These are phyloP conservation scores for Glycyrrhiza uralensis DNA, from an alignment of 306 rosid species.

Conservation along the genomic window DNA sequence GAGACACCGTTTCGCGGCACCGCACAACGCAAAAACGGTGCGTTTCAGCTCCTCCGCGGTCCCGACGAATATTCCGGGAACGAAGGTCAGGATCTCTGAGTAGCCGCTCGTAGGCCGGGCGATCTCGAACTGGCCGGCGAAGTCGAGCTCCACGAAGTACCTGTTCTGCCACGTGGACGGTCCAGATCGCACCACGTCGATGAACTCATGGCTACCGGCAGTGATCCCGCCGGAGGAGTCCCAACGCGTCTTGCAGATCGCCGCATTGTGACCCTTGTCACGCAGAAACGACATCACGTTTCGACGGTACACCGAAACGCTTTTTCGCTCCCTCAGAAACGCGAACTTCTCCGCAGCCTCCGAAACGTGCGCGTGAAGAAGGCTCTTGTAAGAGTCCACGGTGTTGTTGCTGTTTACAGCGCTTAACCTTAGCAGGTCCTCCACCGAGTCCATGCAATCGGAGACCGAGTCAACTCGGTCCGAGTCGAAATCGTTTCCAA, in stretches of 20 bases:
- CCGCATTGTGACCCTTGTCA: slow-evolving; percentile 66
- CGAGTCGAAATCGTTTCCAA: slow-evolving; percentile 34
- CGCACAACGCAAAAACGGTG: slow-evolving; percentile 48
- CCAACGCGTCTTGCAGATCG: slow-evolving; percentile 80
- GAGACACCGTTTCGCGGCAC: slow-evolving; percentile 55
- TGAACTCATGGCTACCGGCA: slow-evolving; percentile 63
- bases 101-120: slow-evolving; percentile 29
- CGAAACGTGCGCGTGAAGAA: slow-evolving; percentile 44
- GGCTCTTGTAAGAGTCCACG: slow-evolving; percentile 33
- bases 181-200: slow-evolving; percentile 50
- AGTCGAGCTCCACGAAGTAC: slow-evolving; percentile 55
- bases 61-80: slow-evolving; percentile 58
- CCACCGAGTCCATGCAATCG: slow-evolving; percentile 28
- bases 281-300: slow-evolving; percentile 61
- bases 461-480: slow-evolving; percentile 47
- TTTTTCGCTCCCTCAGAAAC: slow-evolving; percentile 15
- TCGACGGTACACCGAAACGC: slow-evolving; percentile 27
- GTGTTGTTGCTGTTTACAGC: neutral
- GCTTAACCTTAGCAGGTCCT: slow-evolving; percentile 7
- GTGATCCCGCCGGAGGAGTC: slow-evolving; percentile 39
- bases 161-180: slow-evolving; percentile 33
- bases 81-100: slow-evolving; percentile 21
- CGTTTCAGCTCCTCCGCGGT: slow-evolving; percentile 53
- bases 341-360: slow-evolving; percentile 40
- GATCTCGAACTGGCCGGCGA: slow-evolving; percentile 29